Evolutionary conservation across 2,329 filamentous ascomycete species (phyloP), one percentile per base, ranked within the genome.

Genomic region (Stachybotrys chartarum): DNA sequence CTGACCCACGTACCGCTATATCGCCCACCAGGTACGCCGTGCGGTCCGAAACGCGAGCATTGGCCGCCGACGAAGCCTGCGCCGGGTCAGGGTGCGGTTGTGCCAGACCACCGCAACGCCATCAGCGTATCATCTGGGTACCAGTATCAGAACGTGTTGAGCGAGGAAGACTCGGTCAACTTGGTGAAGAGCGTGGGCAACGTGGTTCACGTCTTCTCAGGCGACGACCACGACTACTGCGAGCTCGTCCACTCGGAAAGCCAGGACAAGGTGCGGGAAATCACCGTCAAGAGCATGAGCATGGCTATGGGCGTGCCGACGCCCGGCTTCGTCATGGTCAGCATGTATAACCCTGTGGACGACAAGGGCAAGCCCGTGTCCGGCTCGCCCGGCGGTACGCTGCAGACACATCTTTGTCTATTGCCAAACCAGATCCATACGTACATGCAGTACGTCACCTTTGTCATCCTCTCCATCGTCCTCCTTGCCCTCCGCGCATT

Each of bases 181-280:
- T 76, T 99, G 44, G 76, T 96, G 47, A 80, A 86, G 57, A 89
- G 86, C 59, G 78, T 96, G 39, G 91, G 91, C 39, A 90, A 94
- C 58, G 83, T 97, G 12, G 79, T 84, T 3, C 88, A 94, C 60
- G 88, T 92, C 48, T 99, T 97, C 67, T 96, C 91, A 0, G 94
- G 94, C 11, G 94, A 99, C 64, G 94, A 99, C 67, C 94, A 99
- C 74, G 94, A 99, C 74, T 97, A 97, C 74, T 99, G 94, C 73
- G 92, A 96, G 65, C 75, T 97, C 7, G 79, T 86, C 0, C 94
- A 99, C 70, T 83, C 85, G 3, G 79, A 83, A 17, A 83, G 86
- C 57, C 85, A 85, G 59, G 80, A 79, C 39, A 81, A 79, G 30
- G 82, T 87, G 35, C 78, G 77, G 51, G 94, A 99, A 69, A 95